phyloP scores from a whole-genome alignment of 345 rosid species.

The Streptanthus diversifolius region DNA sequence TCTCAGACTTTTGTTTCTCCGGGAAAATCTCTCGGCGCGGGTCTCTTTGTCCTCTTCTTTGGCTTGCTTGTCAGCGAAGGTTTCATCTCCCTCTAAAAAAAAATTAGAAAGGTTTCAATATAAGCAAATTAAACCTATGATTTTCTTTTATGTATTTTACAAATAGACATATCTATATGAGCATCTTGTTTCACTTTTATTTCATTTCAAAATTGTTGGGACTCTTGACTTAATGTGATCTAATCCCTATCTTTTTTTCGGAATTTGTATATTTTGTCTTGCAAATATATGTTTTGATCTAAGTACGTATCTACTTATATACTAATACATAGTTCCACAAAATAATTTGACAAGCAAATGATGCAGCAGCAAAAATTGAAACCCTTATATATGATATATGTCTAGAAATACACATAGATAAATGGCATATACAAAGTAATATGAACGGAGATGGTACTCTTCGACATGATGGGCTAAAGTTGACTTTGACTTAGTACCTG shows the following conservation, averaged over 20 bases:
- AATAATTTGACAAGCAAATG: neutral
- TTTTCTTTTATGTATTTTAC: neutral
- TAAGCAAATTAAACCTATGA: neutral
- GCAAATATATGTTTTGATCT: slow-evolving; percentile 1
- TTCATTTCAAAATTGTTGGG: neutral
- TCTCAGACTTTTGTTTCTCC: slow-evolving; percentile 56
- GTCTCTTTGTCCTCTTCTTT: slow-evolving; percentile 63
- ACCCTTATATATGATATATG: neutral
- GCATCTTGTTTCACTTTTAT: neutral
- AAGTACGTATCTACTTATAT: neutral
- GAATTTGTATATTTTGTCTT: neutral
- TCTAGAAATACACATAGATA: neutral
- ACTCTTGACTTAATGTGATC: slow-evolving; percentile 1
- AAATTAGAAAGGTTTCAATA: neutral
- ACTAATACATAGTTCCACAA: neutral
- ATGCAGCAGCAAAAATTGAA: neutral
- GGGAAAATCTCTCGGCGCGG: slow-evolving; percentile 53
- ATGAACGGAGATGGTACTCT: neutral
- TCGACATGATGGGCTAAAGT: slow-evolving; percentile 5
- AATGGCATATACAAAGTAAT: neutral
- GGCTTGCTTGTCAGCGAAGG: slow-evolving; percentile 81
- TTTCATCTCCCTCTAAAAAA: slow-evolving; percentile 45
- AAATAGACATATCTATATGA: neutral
- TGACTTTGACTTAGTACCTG: slow-evolving; percentile 18
- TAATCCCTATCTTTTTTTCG: neutral